These are phyloP conservation scores for Aspergillus calidoustus DNA, from an alignment of 2,329 filamentous ascomycete species.

Conservation along the genomic window DNA sequence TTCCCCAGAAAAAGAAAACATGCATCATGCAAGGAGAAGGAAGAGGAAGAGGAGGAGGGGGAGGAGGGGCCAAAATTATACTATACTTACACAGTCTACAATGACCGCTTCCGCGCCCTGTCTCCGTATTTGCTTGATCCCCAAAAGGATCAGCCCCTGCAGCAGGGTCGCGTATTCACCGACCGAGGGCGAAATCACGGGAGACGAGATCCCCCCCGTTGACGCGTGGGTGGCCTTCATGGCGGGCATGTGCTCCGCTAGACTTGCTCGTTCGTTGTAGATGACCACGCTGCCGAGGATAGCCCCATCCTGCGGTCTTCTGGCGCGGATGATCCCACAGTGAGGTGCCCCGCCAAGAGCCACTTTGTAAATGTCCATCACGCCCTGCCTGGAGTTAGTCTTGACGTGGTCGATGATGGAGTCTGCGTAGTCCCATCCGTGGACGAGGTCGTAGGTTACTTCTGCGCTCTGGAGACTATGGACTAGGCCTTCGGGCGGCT, in stretches of 20 bases:
- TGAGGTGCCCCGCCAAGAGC: conserved; percentile 72
- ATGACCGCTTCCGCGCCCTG: conserved; percentile 75
- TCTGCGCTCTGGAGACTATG: conserved; percentile 73
- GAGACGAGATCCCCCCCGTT: conserved; percentile 78
- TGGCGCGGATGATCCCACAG: conserved; percentile 83
- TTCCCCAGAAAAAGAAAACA: neutral
- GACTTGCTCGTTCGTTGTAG: conserved; percentile 69
- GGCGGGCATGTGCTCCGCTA: conserved; percentile 72
- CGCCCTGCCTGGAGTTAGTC: conserved; percentile 73
- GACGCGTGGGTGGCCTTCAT: conserved; percentile 62
- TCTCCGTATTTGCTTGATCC: conserved; percentile 79
- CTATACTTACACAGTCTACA: conserved; percentile 74
- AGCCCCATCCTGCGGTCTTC: conserved; percentile 67
- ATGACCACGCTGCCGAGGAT: conserved; percentile 80
- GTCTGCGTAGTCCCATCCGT: conserved; percentile 76
- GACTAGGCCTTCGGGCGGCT: conserved; percentile 74
- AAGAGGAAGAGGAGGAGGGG: neutral
- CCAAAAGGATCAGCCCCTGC: conserved; percentile 79
- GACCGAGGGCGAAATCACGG: conserved; percentile 71
- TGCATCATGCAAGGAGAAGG: neutral
- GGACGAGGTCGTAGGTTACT: conserved; percentile 81
- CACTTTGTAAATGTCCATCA: conserved; percentile 77
- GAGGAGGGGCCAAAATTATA: neutral
- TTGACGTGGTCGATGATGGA: conserved; percentile 75
- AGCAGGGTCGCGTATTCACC: conserved; percentile 72